Base-by-base conservation (phyloP, 163 green algal genomes). In the Scenedesmus sp. region DNA sequence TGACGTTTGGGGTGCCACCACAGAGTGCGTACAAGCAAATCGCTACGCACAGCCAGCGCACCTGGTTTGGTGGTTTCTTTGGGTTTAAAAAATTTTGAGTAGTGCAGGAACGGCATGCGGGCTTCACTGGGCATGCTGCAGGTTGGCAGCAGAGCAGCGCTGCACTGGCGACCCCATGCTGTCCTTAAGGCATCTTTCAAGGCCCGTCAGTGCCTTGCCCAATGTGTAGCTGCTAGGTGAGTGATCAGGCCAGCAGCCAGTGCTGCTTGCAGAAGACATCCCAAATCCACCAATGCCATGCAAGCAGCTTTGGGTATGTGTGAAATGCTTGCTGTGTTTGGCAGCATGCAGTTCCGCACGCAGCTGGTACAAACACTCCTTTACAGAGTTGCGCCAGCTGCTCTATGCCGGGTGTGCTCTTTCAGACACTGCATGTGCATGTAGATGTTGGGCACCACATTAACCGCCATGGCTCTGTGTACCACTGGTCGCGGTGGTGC, bases 331-430 rank as follows among this genome's bases (percentile, higher is more conserved):
- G 46, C 81, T 73, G 46, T 59, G 30, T 30, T 68, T 22, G 73
- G 81, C 22, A 86, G 22, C 81, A 86, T 13, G 30, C n/a, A 86
- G 81, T 13, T 51, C 46, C 73, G 81, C 81, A 73, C 73, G 81
- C 37, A 76, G 65, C 30, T 40, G 30, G 10, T 18, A 3, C 65
- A 76, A 6, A 10, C 6, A 76, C 18, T 16, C 7, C 37, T 76
- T 7, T 40, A 26, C 30, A 76, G 65, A 61, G 12, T 15, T 61
- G 51, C 51, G 24, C 13, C 13, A 22, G 24, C 15, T 76, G 65
- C 30, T 10, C 7, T 30, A 76, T 72, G 59, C 26, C 10, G 10
- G 24, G 24, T 10, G 9, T 72, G 59, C 59, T 18, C 10, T 26
- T 1, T 6, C 15, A 72, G 22, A 72, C 16, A 72, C 15, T 33